Percentiles rank a stretch among this genome's conserved stretches.
phyloP scores from a whole-genome alignment of 345 rosid species.

The Bretschneidera sinensis region DNA sequence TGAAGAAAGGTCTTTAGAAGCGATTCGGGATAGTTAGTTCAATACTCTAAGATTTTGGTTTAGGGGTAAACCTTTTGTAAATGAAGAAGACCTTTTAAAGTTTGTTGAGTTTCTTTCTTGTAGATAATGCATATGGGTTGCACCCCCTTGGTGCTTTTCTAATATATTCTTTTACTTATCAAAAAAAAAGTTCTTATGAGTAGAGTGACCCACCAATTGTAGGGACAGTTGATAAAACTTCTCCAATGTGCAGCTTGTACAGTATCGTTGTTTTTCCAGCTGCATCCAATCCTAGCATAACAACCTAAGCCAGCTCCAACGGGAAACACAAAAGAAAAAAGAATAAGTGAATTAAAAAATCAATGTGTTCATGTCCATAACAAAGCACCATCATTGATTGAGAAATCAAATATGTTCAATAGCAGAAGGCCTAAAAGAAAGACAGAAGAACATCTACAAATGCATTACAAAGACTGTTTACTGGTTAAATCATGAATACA shows the following conservation, averaged over 20 bases:
- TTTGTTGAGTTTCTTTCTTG: too few species aligned
- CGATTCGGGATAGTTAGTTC: too few species aligned
- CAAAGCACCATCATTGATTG: neutral
- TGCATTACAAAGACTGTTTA: neutral
- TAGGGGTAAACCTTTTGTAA: too few species aligned
- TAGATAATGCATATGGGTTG: too few species aligned
- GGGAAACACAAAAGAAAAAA: constrained; percentile 7
- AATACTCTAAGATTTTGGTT: too few species aligned
- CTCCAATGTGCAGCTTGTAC: constrained; percentile 96
- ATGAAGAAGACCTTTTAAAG: too few species aligned
- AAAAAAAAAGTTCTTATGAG: neutral
- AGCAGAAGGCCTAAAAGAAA: neutral
- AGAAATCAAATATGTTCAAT: neutral
- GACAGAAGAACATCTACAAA: neutral
- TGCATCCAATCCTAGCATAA: constrained; percentile 96
- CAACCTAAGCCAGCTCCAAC: constrained; percentile 57
- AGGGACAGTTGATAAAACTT: constrained; percentile 95
- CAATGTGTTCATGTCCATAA: neutral
- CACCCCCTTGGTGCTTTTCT: too few species aligned
- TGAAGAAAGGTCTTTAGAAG: too few species aligned
- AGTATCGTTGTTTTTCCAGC: constrained; percentile 97
- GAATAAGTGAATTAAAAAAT: neutral
- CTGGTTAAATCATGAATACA: neutral
- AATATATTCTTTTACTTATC: too few species aligned
- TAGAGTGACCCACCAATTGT: constrained; percentile 63